Percentiles rank a stretch among this genome's conserved stretches.
Conservation (phyloP, 192 early-diverging fungal species). For the Rhizophagus clarus region DNA sequence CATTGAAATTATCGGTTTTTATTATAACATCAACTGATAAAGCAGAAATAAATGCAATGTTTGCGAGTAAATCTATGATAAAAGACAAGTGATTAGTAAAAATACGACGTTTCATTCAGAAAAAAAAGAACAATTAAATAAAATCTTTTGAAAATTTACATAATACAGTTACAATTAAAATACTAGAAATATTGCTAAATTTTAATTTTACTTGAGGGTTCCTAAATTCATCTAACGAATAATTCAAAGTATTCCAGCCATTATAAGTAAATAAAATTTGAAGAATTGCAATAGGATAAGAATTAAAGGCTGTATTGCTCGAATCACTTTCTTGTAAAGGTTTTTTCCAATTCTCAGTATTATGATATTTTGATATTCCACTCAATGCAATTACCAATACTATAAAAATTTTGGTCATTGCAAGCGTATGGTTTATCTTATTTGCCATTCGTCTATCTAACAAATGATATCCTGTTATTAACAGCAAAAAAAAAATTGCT, state of each 20-base stretch:
- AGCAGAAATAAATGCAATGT: neutral
- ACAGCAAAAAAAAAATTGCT: neutral
- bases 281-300: neutral
- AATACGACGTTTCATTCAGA: no score
- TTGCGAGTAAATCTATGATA: neutral
- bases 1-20: neutral
- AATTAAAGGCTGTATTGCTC: neutral
- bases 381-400: neutral
- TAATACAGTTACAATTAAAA: neutral
- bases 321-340: neutral
- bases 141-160: neutral
- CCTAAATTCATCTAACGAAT: neutral
- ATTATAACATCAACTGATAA: neutral
- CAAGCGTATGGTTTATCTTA: neutral
- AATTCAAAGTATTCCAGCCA: neutral
- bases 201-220: neutral
- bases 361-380: neutral
- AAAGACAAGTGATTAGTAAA: neutral
- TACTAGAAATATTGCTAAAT: neutral
- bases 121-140: no score
- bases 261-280: neutral
- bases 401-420: neutral
- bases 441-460: neutral
- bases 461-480: neutral
- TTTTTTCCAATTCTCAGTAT: neutral